Percentiles rank a stretch among this genome's conserved stretches.
phyloP scores from a whole-genome alignment of 352 stramenopile genomes.

The Globisporangium irregulare region DNA sequence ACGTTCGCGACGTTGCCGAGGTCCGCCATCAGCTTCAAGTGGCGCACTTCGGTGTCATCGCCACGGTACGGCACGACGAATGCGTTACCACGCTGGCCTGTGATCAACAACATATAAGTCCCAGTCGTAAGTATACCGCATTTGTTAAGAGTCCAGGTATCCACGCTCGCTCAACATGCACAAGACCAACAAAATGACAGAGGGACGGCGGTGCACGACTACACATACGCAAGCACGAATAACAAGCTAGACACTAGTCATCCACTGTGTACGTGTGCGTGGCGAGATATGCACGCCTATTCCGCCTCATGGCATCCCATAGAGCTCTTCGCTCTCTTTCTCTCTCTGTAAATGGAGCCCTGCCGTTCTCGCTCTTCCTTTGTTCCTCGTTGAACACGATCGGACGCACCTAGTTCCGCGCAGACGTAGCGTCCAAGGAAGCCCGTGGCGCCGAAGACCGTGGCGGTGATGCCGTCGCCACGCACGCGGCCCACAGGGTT shows the following conservation, averaged over 20 bases:
- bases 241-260: not conserved
- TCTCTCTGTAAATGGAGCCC: not conserved
- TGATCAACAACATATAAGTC: not conserved
- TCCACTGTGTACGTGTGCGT: not conserved
- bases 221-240: not conserved
- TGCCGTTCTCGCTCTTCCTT: not conserved
- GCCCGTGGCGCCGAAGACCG: conserved; percentile 94
- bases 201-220: not conserved
- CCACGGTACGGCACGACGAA: conserved; percentile 90
- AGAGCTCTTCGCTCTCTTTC: not conserved
- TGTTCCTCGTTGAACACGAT: not conserved
- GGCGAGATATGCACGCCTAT: not conserved
- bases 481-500: conserved; percentile 70
- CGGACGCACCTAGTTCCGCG: conserved; percentile 84
- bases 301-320: not conserved
- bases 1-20: conserved; percentile 87
- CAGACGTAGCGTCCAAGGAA: conserved; percentile 96
- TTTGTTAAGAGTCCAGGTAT: not conserved
- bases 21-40: conserved; percentile 94
- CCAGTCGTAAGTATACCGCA: not conserved
- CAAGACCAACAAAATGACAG: conserved; percentile 12
- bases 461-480: conserved; percentile 87
- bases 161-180: not conserved
- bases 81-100: conserved; percentile 71
- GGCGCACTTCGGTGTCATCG: conserved; percentile 91